Evolutionary conservation across 495 filamentous ascomycete species (phyloP).

Genomic region (Neurospora cerealis): DNA sequence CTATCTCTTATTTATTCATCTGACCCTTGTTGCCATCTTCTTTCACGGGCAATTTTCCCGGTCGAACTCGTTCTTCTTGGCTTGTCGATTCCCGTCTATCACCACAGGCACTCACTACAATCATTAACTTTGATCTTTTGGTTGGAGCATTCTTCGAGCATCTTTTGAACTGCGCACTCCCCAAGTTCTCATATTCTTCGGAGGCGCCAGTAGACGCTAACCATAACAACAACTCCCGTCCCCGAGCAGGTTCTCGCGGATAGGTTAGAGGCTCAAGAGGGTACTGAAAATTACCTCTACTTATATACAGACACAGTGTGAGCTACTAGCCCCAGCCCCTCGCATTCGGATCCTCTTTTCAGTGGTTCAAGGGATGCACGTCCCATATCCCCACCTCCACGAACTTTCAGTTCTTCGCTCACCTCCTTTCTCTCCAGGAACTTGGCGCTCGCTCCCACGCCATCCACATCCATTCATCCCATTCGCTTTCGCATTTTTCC

Average conservation of each 20-base stretch:
- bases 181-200: neutral
- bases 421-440: neutral
- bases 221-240: neutral
- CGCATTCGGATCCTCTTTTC: neutral
- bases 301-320: neutral
- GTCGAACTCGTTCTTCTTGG: neutral
- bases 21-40: neutral
- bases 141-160: neutral
- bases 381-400: neutral
- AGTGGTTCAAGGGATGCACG: neutral
- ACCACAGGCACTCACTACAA: too few relatives aligned
- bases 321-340: neutral
- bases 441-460: neutral
- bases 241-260: neutral
- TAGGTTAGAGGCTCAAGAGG: neutral
- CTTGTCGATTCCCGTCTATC: neutral
- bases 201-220: neutral
- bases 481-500: slow-evolving; percentile 4
- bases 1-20: neutral
- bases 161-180: neutral
- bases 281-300: neutral
- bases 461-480: neutral
- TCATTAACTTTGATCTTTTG: neutral
- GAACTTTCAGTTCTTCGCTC: neutral
- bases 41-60: too few relatives aligned